Evolutionary conservation across 352 stramenopile species (phyloP), one percentile per base, ranked within the genome.

Genomic region (Phytophthora podocarpi): DNA sequence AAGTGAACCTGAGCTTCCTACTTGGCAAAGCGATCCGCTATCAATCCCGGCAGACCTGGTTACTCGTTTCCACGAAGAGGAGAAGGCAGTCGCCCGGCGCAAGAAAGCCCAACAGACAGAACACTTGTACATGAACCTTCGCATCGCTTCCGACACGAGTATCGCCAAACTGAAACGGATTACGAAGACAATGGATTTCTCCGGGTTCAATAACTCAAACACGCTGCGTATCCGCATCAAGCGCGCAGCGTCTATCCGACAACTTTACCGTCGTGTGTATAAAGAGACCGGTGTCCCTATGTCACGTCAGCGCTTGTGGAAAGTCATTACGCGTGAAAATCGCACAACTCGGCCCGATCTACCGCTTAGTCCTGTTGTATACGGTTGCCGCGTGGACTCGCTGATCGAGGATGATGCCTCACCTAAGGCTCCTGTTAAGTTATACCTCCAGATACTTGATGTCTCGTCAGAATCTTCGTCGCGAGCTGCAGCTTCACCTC

Each of bases 301-400:
- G 32, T 39, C 63, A 5, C 77, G 73, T 7, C 84, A 93, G 31
- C 79, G 87, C 15, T 53, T 96, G 10, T 96, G 87, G 87, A 94
- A 87, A 67, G 76, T 95, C 23, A 93, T 94, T 46, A 91, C 80
- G 8, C 80, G 87, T 18, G 84, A 95, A 61, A 96, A 96, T 57
- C 76, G 85, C 7, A 96, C 85, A 2, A 74, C 84, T 43, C 84
- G 87, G 16, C 87, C 87, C 0, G 87, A 96, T 50, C 71, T 74
- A 28, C 67, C 82, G 0, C 47, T 96, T 9, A 61, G 69, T 18
- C 64, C 60, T 1, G 70, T 88, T 16, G 31, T 66, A 12, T 70
- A 90, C 6, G 69, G 66, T 18, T 74, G 42, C 26, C 74, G 74
- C 15, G 70, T 89, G 1, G 83, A 92, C 12, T 67, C 64, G 1